Evolutionary conservation across 2,329 filamentous ascomycete genomes (phyloP).

Genomic region (Fusarium nisikadoi): DNA sequence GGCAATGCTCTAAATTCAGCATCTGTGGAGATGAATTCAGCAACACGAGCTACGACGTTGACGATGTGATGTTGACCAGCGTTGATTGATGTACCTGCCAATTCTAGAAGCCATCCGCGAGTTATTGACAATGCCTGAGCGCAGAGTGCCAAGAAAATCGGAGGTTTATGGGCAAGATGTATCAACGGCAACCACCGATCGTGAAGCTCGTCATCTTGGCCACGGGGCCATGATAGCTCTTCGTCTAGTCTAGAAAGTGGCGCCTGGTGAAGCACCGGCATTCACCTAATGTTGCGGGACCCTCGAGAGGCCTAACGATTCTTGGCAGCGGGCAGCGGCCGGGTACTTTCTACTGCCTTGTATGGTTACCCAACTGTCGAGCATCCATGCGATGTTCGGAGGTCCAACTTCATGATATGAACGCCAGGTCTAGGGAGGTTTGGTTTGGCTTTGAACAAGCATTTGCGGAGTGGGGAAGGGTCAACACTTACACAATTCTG

Average conservation of each 20-base stretch:
- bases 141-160: background rate
- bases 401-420: conserved; percentile 19
- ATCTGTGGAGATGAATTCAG: background rate
- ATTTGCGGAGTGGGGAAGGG: conserved; percentile 16
- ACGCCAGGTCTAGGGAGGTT: conserved; percentile 6
- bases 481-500: conserved; percentile 26
- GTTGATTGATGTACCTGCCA: background rate
- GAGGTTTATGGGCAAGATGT: background rate
- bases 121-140: background rate
- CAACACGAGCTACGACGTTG: background rate
- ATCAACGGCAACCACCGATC: conserved; percentile 7
- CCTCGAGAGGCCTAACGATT: conserved; percentile 28
- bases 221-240: conserved; percentile 23
- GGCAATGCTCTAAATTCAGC: conserved; percentile 11
- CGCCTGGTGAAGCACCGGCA: conserved; percentile 7
- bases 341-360: conserved; percentile 2
- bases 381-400: conserved; percentile 22
- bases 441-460: conserved; percentile 23
- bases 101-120: background rate
- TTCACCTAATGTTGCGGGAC: conserved; percentile 27
- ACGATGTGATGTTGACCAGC: background rate
- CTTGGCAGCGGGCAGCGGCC: conserved; percentile 12
- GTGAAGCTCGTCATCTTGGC: conserved; percentile 12
- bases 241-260: conserved; percentile 4
- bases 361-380: conserved; percentile 8